These are phyloP conservation scores for Chlorella sp. DNA, from an alignment of 139 green algal genomes.

Conservation along the genomic window DNA sequence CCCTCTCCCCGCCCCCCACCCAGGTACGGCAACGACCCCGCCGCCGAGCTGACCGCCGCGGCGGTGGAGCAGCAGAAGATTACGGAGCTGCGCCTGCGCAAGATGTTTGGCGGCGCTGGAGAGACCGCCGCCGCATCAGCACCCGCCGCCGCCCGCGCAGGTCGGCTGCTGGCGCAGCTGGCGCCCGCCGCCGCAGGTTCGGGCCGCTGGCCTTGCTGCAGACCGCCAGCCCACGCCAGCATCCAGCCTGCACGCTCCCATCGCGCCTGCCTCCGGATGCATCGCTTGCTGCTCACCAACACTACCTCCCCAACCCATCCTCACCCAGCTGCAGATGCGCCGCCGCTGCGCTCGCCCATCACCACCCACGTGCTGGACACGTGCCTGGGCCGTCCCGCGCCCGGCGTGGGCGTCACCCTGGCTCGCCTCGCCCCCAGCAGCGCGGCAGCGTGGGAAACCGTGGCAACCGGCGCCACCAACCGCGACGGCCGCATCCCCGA, in stretches of 20 bases:
- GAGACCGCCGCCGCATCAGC: not conserved
- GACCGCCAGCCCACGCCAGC: not conserved
- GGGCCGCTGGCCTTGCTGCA: too few relatives aligned
- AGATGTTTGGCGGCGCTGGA: slow-evolving; percentile 49
- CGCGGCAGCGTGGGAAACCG: slow-evolving; percentile 52
- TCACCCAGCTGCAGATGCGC: not conserved
- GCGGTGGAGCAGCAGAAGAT: slow-evolving; percentile 96
- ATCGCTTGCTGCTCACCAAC: too few relatives aligned
- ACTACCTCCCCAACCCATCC: too few relatives aligned
- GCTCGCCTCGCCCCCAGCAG: slow-evolving; percentile 39
- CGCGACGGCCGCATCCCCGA: slow-evolving; percentile 74
- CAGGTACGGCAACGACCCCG: slow-evolving; percentile 68
- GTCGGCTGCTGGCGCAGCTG: slow-evolving; percentile 60
- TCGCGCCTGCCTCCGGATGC: not conserved
- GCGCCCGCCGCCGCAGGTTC: slow-evolving; percentile 35
- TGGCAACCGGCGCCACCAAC: slow-evolving; percentile 76
- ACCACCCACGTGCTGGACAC: slow-evolving; percentile 96
- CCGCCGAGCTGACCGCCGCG: slow-evolving; percentile 73
- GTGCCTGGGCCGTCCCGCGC: slow-evolving; percentile 79
- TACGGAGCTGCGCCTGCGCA: slow-evolving; percentile 89
- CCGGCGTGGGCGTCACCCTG: slow-evolving; percentile 77
- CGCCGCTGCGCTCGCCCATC: slow-evolving; percentile 79
- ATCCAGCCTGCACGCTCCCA: too few relatives aligned
- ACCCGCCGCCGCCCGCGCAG: slow-evolving; percentile 44
- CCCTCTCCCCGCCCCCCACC: not conserved